A percentile compares a stretch with the other conserved stretches of the same genome.
phyloP scores from a whole-genome alignment of 768 basidiomycete species.

The Zangia roseola region DNA sequence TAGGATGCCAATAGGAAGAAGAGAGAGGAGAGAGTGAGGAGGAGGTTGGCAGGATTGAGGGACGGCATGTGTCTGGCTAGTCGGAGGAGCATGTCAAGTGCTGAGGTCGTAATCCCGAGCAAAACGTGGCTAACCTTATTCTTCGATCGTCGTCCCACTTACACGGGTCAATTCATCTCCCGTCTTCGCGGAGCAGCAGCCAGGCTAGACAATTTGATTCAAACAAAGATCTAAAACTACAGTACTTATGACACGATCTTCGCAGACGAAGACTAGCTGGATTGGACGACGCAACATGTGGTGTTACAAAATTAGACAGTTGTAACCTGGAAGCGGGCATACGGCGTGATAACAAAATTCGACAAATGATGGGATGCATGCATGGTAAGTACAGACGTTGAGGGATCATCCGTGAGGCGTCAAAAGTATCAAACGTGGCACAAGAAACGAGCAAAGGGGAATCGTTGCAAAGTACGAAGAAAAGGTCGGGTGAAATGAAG shows the following conservation, averaged over 20 bases:
- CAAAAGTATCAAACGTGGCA: slow-evolving; percentile 17
- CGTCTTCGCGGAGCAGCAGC: slow-evolving; percentile 8
- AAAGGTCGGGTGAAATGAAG: slow-evolving; percentile 8
- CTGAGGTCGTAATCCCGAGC: slow-evolving; percentile 30
- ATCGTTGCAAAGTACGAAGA: slow-evolving; percentile 4
- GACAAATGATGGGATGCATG: slow-evolving; percentile 24
- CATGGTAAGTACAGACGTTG: slow-evolving; percentile 21
- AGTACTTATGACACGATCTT: slow-evolving; percentile 19
- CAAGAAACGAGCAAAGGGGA: background rate
- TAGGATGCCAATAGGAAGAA: slow-evolving; percentile 62
- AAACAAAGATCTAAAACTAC: slow-evolving; percentile 29
- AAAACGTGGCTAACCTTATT: slow-evolving; percentile 13
- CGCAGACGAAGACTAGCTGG: slow-evolving; percentile 13
- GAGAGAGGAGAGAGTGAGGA: slow-evolving; percentile 44
- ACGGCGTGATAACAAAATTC: slow-evolving; percentile 17
- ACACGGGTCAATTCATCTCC: slow-evolving; percentile 5
- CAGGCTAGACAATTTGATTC: slow-evolving; percentile 15
- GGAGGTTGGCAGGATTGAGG: slow-evolving; percentile 43
- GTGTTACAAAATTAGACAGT: slow-evolving; percentile 34
- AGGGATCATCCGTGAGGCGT: slow-evolving; percentile 22
- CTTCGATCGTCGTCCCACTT: slow-evolving; percentile 6
- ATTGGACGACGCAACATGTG: slow-evolving; percentile 17
- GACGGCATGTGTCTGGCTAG: slow-evolving; percentile 24
- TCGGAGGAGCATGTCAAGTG: slow-evolving; percentile 12
- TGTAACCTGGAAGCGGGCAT: slow-evolving; percentile 24